Evolutionary conservation across 2,329 filamentous ascomycete species (phyloP).

Genomic region (Epichloe amarillans): DNA sequence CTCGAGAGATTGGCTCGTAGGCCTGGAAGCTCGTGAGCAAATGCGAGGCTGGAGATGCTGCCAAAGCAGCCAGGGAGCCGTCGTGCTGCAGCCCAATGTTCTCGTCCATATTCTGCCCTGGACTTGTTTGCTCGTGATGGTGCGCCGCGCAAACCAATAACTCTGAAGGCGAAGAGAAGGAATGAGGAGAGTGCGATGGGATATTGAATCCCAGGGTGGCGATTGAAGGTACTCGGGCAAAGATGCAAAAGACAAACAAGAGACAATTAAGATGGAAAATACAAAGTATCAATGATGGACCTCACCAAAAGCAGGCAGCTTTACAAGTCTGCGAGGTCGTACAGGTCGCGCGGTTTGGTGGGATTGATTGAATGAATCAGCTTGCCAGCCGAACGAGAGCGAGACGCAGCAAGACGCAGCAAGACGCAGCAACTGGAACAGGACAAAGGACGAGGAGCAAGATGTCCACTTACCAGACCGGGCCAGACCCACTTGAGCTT

Average conservation of each 20-base stretch:
- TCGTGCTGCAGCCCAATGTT: constrained; percentile 22
- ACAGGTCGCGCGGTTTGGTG: background rate
- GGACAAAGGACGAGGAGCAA: too few species aligned
- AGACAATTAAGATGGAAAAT: background rate
- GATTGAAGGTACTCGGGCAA: background rate
- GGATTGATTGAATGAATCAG: background rate
- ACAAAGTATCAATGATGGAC: background rate
- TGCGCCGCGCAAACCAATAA: constrained; percentile 1
- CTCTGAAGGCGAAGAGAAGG: background rate
- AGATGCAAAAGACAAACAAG: background rate
- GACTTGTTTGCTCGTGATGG: background rate
- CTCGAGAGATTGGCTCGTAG: constrained; percentile 64
- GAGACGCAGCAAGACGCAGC: too few species aligned
- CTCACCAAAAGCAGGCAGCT: background rate
- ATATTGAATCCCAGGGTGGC: background rate
- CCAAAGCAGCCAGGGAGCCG: constrained; percentile 16
- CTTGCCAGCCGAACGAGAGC: too few species aligned
- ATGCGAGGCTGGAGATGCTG: constrained; percentile 19
- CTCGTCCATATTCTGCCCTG: constrained; percentile 23
- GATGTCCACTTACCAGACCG: too few species aligned
- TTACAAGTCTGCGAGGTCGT: background rate
- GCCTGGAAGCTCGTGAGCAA: constrained; percentile 26
- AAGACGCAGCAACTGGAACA: too few species aligned
- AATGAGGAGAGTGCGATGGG: background rate
- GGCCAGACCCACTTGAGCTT: too few species aligned